Evolutionary conservation across 306 rosid species (phyloP), one percentile per base, ranked within the genome.

Genomic region (apple (Malus domestica)): DNA sequence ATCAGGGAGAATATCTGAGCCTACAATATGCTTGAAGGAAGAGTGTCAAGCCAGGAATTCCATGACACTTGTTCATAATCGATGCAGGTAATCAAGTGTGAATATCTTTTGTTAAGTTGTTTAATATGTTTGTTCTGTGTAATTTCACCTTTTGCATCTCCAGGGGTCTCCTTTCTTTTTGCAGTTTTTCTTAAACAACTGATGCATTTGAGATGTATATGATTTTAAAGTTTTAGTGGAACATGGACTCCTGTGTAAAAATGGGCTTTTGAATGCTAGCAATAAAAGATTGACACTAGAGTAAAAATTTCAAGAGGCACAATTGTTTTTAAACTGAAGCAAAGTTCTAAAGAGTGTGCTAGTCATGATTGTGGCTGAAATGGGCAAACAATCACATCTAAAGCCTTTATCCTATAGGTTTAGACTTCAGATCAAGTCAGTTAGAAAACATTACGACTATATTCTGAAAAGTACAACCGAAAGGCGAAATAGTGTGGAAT

Each of bases 21-120:
- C 99, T 29, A 80, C 79, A 5, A 25, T 73, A 65, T 95, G 99
- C 87, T 35, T 86, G 90, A 95, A 89, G 83, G 97, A 92, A 65
- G 99, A 95, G 70, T 95, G 99, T 82, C 92, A 92, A 76, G 90
- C 99, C 71, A 90, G 83, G 80, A 88, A 92, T 84, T 88, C 99
- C 67, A 92, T 95, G 99, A 77, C 97, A 64, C 89, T 92, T 60
- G 89, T 95, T 80, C 99, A 95, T 83, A 95, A 95, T 71, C 84
- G 97, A 74, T 95, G 99, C 97, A 90, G 92, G 99, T 95, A 85
- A 71, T 32, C 45, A 42, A 18, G 6, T 8, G 54, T 3, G 3
- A 15, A 0, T 27, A 6, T 44, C 58, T 18, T 25, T 71, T 13
- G 4, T 42, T 25, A 27, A 42, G 42, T 30, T 44, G 33, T 27